Conservation (phyloP, 2,329 filamentous ascomycete species). For the Fusarium concolor region DNA sequence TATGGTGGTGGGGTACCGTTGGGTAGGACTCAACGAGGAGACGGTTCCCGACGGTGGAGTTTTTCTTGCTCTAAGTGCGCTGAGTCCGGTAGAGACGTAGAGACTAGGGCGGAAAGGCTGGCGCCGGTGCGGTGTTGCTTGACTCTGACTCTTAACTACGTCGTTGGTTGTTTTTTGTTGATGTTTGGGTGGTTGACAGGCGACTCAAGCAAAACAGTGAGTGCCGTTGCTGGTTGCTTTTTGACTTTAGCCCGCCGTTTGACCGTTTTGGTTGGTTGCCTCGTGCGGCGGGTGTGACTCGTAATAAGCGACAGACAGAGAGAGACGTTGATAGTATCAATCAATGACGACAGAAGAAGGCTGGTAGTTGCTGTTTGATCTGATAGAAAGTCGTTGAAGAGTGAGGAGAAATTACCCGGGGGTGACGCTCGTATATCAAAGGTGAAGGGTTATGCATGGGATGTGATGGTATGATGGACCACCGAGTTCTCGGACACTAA, state of each 20-base stretch:
- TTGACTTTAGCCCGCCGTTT: conserved; percentile 22
- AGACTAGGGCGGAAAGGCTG: no score
- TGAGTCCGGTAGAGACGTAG: conserved; percentile 8
- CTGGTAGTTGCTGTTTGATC: neutral
- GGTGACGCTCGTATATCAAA: conserved; percentile 42
- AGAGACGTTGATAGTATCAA: conserved; percentile 15
- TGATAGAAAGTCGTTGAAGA: conserved; percentile 9
- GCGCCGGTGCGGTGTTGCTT: neutral
- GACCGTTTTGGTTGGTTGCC: conserved; percentile 30
- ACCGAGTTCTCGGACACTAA: conserved; percentile 22
- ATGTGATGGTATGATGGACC: conserved; percentile 23
- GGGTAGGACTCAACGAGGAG: conserved; percentile 34
- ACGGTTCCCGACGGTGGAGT: conserved; percentile 23
- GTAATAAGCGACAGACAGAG: conserved; percentile 28
- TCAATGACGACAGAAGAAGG: conserved; percentile 16
- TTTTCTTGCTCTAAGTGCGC: conserved; percentile 31
- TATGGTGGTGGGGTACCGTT: conserved; percentile 36
- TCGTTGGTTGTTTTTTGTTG: conserved; percentile 39
- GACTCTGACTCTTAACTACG: conserved; percentile 27
- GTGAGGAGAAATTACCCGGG: conserved; percentile 25
- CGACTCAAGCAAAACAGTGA: conserved; percentile 31
- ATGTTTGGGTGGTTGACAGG: conserved; percentile 12
- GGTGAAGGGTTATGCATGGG: conserved; percentile 33
- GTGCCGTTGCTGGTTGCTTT: conserved; percentile 26
- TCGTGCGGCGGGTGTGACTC: conserved; percentile 36